These are phyloP conservation scores for Hypholoma sublateritium DNA, from an alignment of 768 basidiomycete species.

Conservation along the genomic window DNA sequence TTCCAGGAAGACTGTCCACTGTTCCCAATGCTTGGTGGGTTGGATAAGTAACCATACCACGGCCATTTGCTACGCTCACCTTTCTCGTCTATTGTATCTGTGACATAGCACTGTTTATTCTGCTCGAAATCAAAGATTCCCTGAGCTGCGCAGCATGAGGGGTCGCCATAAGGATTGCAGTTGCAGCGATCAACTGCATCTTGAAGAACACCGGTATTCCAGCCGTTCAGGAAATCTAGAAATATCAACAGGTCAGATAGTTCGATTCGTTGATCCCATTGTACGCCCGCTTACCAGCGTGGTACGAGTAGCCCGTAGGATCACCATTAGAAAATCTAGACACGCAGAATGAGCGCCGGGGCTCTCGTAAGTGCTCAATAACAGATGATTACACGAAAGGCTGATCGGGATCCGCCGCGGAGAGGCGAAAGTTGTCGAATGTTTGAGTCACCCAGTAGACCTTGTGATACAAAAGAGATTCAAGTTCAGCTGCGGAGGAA, in stretches of 20 bases:
- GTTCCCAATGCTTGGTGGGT: constrained; percentile 11
- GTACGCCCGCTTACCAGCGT: neutral
- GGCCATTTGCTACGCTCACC: constrained; percentile 22
- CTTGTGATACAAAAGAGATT: constrained; percentile 14
- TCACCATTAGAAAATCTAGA: neutral
- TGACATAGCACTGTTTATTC: constrained; percentile 41
- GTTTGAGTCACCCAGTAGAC: constrained; percentile 41
- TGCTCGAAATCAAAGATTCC: constrained; percentile 41
- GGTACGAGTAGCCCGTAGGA: constrained; percentile 1
- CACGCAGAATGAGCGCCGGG: neutral
- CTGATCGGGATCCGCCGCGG: constrained; percentile 41
- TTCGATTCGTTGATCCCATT: neutral
- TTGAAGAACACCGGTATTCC: constrained; percentile 52
- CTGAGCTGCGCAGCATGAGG: constrained; percentile 40
- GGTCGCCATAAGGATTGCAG: constrained; percentile 42
- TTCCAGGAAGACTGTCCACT: constrained; percentile 23
- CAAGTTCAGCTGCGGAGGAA: neutral
- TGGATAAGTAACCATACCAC: neutral
- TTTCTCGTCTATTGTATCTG: constrained; percentile 41
- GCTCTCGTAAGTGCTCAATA: neutral
- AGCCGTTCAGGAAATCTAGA: constrained; percentile 56
- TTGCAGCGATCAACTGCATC: constrained; percentile 51
- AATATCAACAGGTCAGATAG: neutral
- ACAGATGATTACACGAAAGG: constrained; percentile 40
- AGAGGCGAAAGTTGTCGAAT: constrained; percentile 29